Evolutionary conservation across 768 basidiomycete species (phyloP).

Genomic region (Leccinum sublutescens): DNA sequence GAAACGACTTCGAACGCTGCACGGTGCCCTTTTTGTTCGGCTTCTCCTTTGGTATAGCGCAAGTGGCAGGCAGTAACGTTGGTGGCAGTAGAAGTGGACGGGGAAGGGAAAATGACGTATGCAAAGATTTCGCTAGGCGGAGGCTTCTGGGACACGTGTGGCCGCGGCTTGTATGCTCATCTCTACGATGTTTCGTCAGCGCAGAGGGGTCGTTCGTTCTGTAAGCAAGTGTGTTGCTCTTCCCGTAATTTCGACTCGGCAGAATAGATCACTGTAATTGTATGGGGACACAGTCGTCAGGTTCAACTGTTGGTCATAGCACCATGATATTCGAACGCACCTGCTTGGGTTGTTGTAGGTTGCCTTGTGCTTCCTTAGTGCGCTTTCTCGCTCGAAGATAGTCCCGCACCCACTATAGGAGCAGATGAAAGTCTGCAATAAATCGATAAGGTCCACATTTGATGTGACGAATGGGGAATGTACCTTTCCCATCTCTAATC

Average conservation of each 20-base stretch:
- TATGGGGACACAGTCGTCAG: slow-evolving; percentile 8
- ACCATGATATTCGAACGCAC: slow-evolving; percentile 1
- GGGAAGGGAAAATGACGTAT: no score
- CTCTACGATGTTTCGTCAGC: slow-evolving; percentile 16
- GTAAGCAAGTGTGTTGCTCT: slow-evolving; percentile 7
- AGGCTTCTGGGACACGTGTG: no score
- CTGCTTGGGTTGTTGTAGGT: slow-evolving; percentile 3
- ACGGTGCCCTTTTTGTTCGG: no score
- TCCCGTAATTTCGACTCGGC: neutral
- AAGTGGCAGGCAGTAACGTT: no score
- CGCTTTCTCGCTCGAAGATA: slow-evolving; percentile 2
- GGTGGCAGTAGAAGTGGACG: no score
- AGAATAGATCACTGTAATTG: neutral
- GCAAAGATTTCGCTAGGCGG: no score
- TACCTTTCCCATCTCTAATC: neutral
- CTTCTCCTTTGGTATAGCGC: no score
- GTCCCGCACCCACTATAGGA: slow-evolving; percentile 2
- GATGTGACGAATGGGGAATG: neutral
- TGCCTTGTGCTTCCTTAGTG: slow-evolving; percentile 16
- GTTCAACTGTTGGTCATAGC: neutral
- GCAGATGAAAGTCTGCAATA: slow-evolving; percentile 9
- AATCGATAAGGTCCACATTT: neutral
- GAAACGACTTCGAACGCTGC: no score
- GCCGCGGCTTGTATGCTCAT: slow-evolving; percentile 13
- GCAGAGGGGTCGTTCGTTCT: slow-evolving; percentile 15